Percentiles rank a stretch among this genome's conserved stretches.
Evolutionary conservation across 2,329 filamentous ascomycete species (phyloP).

Genomic region (Cadophora gregata): DNA sequence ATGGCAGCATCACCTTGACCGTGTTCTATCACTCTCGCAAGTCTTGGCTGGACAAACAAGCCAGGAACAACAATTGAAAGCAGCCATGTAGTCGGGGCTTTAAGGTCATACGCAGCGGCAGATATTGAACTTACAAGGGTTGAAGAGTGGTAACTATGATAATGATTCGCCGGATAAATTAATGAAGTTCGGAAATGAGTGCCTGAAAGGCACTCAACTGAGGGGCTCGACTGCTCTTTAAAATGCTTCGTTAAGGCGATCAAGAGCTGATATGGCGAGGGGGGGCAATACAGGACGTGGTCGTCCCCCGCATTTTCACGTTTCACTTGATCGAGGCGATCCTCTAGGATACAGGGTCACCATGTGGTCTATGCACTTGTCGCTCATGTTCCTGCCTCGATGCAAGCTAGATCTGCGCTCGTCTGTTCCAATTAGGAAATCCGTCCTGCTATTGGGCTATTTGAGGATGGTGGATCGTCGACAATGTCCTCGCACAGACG

Average conservation of each 20-base stretch:
- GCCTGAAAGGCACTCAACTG: constrained; percentile 33
- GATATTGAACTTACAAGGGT: constrained; percentile 27
- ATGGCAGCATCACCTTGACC: constrained; percentile 45
- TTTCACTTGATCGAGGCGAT: constrained; percentile 33
- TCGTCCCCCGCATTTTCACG: constrained; percentile 34
- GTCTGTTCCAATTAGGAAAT: constrained; percentile 35
- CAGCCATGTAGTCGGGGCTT: constrained; percentile 7
- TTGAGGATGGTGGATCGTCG: constrained; percentile 9
- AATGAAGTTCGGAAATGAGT: constrained; percentile 30
- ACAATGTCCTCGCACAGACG: constrained; percentile 20
- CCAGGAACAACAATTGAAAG: constrained; percentile 25
- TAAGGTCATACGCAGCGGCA: constrained; percentile 31
- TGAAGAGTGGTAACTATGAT: constrained; percentile 15
- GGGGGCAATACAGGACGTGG: constrained; percentile 23
- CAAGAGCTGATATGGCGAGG: constrained; percentile 20
- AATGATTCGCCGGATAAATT: constrained; percentile 35
- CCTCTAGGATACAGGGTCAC: constrained; percentile 23
- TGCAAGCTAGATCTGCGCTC: constrained; percentile 33
- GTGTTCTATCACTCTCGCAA: constrained; percentile 37
- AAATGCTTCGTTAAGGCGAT: constrained; percentile 29
- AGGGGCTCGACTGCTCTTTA: constrained; percentile 32
- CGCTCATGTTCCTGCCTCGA: constrained; percentile 29
- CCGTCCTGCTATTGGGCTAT: constrained; percentile 26
- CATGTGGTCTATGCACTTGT: constrained; percentile 31
- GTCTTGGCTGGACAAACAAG: constrained; percentile 22